These are phyloP conservation scores for Parascedosporium putredinis DNA, from an alignment of 2,329 filamentous ascomycete species.

Conservation along the genomic window DNA sequence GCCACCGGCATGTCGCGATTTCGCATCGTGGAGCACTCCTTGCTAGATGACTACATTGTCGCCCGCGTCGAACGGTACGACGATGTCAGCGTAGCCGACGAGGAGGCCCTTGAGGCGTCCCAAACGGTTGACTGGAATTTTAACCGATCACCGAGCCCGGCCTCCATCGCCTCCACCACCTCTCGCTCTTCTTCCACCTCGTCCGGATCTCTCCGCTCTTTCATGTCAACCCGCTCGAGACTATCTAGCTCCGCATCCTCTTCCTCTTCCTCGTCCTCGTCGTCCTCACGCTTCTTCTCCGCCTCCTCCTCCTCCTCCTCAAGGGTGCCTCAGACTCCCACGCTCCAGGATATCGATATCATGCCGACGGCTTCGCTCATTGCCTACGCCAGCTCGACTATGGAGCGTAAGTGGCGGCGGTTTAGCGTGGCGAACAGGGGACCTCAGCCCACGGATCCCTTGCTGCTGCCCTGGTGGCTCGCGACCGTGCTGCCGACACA, in stretches of 20 bases:
- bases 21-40: constrained; percentile 52
- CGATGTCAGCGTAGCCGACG: constrained; percentile 71
- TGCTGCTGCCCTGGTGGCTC: constrained; percentile 82
- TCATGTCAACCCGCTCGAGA: too few species aligned
- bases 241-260: not conserved
- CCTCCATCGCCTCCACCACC: not conserved
- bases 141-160: not conserved
- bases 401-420: constrained; percentile 55
- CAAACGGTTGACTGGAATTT: constrained; percentile 38
- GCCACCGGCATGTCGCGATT: constrained; percentile 70
- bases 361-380: constrained; percentile 65
- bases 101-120: constrained; percentile 63
- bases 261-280: not conserved
- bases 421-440: constrained; percentile 67
- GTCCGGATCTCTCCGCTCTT: not conserved
- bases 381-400: constrained; percentile 54
- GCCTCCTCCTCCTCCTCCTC: not conserved
- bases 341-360: constrained; percentile 13
- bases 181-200: not conserved
- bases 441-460: constrained; percentile 64
- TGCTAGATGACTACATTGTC: constrained; percentile 67
- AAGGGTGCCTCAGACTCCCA: not conserved
- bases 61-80: constrained; percentile 68
- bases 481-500: constrained; percentile 69
- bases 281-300: not conserved